Base-by-base conservation (phyloP, 768 basidiomycete species). In the Rhizopogon roseolus region DNA sequence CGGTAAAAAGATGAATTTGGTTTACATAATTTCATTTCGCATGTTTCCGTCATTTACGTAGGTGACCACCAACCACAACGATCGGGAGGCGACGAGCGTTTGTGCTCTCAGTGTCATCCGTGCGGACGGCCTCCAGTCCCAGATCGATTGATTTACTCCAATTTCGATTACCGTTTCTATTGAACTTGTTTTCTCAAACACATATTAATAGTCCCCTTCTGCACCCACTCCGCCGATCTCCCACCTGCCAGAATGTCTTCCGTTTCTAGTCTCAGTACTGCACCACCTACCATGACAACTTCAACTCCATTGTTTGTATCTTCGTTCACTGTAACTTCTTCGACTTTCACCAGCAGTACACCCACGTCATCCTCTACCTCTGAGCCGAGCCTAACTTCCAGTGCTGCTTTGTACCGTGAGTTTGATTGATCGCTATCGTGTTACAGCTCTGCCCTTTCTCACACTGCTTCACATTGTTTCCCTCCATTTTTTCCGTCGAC, bases 381-480 rank as follows among this genome's bases (percentile, higher is more conserved):
- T 2, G 51, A 32, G 4, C 46, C 55, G 8, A 45, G 32, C n/a
- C 29, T 60, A 6, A 49, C 61, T 1, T 38, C 52, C 6, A 64
- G 66, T 42, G 68, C 68, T 3, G 58, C 60, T 17, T 29, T 68
- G 50, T 68, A 68, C 48, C 48, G 66, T 68, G 57, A 70, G 66
- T 56, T 43, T 25, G 13, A 19, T 44, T 36, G 32, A 37, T 39
- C 22, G n/a, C 3, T 5, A 4, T 32, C 22, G 29, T 45, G 22
- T 28, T 41, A 7, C n/a, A 7, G n/a, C 39, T 41, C 32, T 28
- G 6, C 41, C 42, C 25, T 38, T 52, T 65, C 50, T 63, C 66
- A 57, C 53, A 59, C 65, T 57, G 29, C 55, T 49, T 52, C 34
- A 22, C 50, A 49, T 22, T 5, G 39, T 11, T 50, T 41, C 54